Evolutionary conservation across 164 flowering plant species (phyloP), one percentile per base, ranked within the genome.

Genomic region (Stephania japonica): DNA sequence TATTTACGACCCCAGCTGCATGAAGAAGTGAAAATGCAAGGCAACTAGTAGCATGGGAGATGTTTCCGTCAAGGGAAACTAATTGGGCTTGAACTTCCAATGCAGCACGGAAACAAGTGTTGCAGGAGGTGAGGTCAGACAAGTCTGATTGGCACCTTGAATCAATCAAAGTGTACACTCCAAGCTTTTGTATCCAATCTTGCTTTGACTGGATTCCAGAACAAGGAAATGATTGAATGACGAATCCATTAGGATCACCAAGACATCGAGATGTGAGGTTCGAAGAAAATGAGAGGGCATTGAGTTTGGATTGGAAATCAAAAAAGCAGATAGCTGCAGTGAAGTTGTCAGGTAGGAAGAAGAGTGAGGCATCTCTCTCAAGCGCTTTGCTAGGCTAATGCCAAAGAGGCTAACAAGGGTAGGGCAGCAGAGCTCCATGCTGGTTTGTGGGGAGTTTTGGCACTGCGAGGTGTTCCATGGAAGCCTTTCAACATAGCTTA

Each of bases 211-310:
- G 61, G 61, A 53, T 53, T 53, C 61, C 61, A 53, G 61, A 19
- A 18, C 61, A 53, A 16, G 61, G 19, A 53, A 2, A 6, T 16
- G 61, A 53, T 16, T 53, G 16, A 1, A 53, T 16, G 19, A 50
- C 59, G 4, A 16, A 0, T 50, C 18, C 19, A 1, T 10, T 4
- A 0, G 59, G 59, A 50, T n/a, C 19, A 50, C 19, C 11, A 4
- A 50, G 18, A n/a, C 59, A 50, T 4, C 13, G 19, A 50, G 19
- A 50, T 1, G 59, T 50, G 59, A 50, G 59, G 19, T 50, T 50
- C 18, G 59, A n/a, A 50, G 16, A 16, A n/a, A 50, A n/a, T 13
- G 59, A 50, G 59, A 50, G 59, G 70, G n/a, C 12, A 81, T 42
- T 44, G 49, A 44, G 49, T 44, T 44, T 44, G 1, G 49, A 44